Base-by-base conservation (phyloP, 116 monocot genomes). In the Phalaenopsis hybrid region DNA sequence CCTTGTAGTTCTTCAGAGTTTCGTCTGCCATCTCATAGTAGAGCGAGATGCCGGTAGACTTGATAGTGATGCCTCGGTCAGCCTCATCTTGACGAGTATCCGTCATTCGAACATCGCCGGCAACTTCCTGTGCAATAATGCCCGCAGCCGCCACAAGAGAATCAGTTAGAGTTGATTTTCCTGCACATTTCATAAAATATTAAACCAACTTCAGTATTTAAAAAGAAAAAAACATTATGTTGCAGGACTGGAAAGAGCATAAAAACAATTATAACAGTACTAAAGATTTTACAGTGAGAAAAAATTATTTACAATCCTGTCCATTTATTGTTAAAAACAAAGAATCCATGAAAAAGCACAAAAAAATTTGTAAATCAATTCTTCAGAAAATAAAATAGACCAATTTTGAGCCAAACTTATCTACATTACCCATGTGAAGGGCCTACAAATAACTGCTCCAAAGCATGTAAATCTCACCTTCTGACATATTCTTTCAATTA, bases 121-220 rank as follows among this genome's bases (percentile, higher is more conserved):
- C 88, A 82, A 85, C 85, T 80, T 88, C 88, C 58, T 85, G 88
- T 0, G 88, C 88, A 59, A 88, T 88, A 48, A 88, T 88, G 13
- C 88, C 88, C 67, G 88, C 88, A 82, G 85, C 88, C 8, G 88
- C 88, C 25, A 88, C 88, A 77, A 88, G 88, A 67, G 88, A 88
- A 49, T 88, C 88, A 8, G 88, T 88, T 2, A 88, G 79, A 10
- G 88, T 88, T 51, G 88, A 88, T 49, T 88, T 88, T 3, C 88
- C 88, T 88, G 84, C 82, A 82, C 84, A n/a, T 73, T 12, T 8
- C 50, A 28, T 13, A 18, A 37, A 73, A 73, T 65, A 28, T 23
- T 65, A 25, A 65, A 65, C 0, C 41, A 72, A 72, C 4, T 17
- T 37, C 37, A 37, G 37, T 37, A 37, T 37, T 37, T n/a, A n/a